Evolutionary conservation across 768 basidiomycete species (phyloP).

Genomic region (Suillus luteus): DNA sequence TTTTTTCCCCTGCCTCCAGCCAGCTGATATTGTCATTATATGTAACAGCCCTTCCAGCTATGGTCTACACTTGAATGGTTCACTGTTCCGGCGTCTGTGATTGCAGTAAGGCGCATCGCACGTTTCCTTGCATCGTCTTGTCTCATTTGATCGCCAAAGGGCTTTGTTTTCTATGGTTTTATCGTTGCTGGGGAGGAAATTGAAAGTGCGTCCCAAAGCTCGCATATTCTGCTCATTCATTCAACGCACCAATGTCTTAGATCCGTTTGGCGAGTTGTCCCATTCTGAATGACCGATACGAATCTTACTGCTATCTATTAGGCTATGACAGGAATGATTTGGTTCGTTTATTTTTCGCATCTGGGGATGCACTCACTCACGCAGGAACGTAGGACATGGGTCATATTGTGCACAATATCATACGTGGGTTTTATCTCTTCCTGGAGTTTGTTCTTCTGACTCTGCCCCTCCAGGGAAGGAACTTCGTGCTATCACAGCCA

Average conservation of each 20-base stretch:
- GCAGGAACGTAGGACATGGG: constrained; percentile 52
- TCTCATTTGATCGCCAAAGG: constrained; percentile 31
- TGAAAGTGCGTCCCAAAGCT: constrained; percentile 50
- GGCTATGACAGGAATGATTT: constrained; percentile 76
- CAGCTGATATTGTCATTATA: not conserved
- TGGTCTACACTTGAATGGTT: constrained; percentile 54
- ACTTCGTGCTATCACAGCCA: too few relatives aligned
- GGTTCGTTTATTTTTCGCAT: constrained; percentile 35
- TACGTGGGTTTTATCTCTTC: constrained; percentile 43
- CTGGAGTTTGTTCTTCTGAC: not conserved
- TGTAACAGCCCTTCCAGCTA: constrained; percentile 62
- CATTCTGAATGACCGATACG: not conserved
- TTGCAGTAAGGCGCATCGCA: constrained; percentile 41
- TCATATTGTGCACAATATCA: constrained; percentile 68
- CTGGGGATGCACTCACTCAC: not conserved
- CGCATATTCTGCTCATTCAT: constrained; percentile 5
- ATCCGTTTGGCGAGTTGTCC: constrained; percentile 43
- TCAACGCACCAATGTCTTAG: constrained; percentile 24
- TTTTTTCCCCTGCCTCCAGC: too few relatives aligned
- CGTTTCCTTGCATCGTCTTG: too few relatives aligned
- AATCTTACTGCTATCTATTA: constrained; percentile 10
- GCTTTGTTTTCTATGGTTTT: constrained; percentile 74
- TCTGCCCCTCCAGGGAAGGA: too few relatives aligned
- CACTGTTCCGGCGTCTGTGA: constrained; percentile 62
- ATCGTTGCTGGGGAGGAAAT: constrained; percentile 74